These are phyloP conservation scores for Wickerhamiella dianesei DNA, from an alignment of 805 yeast species.

Conservation along the genomic window DNA sequence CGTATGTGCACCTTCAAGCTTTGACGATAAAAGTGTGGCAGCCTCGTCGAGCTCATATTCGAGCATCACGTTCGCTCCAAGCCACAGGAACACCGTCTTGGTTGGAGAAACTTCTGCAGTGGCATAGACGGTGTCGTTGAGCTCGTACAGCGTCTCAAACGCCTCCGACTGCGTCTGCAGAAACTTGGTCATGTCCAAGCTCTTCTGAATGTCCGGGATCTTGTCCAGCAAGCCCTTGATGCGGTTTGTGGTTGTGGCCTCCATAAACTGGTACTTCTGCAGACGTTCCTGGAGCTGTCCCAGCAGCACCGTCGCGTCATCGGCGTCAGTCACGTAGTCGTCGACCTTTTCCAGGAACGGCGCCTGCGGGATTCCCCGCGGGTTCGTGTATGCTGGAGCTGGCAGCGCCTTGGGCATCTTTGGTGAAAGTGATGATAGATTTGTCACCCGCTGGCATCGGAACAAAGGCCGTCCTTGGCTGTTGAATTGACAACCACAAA, in stretches of 20 bases:
- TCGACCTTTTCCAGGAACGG: constrained; percentile 82
- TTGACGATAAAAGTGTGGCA: constrained; percentile 44
- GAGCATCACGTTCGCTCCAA: constrained; percentile 97
- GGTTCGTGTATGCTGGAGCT: constrained; percentile 36
- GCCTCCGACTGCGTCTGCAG: constrained; percentile 37
- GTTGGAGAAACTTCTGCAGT: constrained; percentile 58
- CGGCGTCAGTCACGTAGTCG: constrained; percentile 51
- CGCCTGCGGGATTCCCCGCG: constrained; percentile 94
- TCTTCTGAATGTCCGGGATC: constrained; percentile 85
- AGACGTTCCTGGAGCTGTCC: constrained; percentile 71
- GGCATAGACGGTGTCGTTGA: constrained; percentile 85
- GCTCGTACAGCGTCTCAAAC: constrained; percentile 71
- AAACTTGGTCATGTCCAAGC: constrained; percentile 57
- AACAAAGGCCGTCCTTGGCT: too few species aligned
- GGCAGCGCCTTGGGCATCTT: constrained; percentile 17
- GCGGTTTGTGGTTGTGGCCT: constrained; percentile 30
- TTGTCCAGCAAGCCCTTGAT: constrained; percentile 40
- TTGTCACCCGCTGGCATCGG: too few species aligned
- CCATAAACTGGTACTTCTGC: constrained; percentile 34
- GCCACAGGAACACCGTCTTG: constrained; percentile 71
- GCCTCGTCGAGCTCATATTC: constrained; percentile 91
- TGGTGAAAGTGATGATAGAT: too few species aligned
- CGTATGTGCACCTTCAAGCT: constrained; percentile 49
- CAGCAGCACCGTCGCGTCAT: constrained; percentile 58
- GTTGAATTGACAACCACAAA: too few species aligned